Evolutionary conservation across 2,329 filamentous ascomycete species (phyloP), one percentile per base, ranked within the genome.

Genomic region (Fusarium beomiforme): DNA sequence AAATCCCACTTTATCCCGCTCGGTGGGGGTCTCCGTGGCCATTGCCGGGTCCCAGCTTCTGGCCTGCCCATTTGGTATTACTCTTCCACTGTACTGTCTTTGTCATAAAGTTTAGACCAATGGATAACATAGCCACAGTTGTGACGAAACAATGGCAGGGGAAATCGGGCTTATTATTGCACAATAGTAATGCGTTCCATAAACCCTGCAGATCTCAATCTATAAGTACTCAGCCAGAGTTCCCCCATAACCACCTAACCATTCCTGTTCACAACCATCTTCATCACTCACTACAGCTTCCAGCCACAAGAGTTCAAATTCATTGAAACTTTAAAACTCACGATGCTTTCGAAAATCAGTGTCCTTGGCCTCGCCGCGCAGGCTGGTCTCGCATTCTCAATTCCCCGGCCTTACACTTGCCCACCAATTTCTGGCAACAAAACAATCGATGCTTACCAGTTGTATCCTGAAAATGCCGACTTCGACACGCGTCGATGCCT

Each of bases 401-500:
- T 56, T 16, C 39, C 57, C 17, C 49, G 29, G 8, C 47, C 56
- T 10, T 39, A 17, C 8, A 55, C 29, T 10, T 59, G 57, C 33
- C 29, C 57, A 24, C 41, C 57, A 1, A 33, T 59, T 26, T 59
- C 57, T 29, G 37, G 57, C 5, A 59, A 55, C 19, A 59, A 59
- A 26, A 43, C 49, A 1, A 59, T 59, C 1, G 23, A 59, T 17
- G 57, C 29, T 8, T 59, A 43, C 12, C 64, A 67, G 5, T 14
- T 67, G 7, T 67, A 67, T 5, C 64, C 64, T 0, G 64, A 67
- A 6, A 67, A 67, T 13, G 60, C 33, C 6, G 51, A 43, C 9
- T 67, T 67, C 44, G 64, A 67, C n/a, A 64, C 62, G 6, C 62
- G 64, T 3, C 60, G 53, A 8, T 67, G 64, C n/a, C 14, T 64